Conservation (phyloP, 1,139 yeast species). For the Protomyces pachydermus region DNA sequence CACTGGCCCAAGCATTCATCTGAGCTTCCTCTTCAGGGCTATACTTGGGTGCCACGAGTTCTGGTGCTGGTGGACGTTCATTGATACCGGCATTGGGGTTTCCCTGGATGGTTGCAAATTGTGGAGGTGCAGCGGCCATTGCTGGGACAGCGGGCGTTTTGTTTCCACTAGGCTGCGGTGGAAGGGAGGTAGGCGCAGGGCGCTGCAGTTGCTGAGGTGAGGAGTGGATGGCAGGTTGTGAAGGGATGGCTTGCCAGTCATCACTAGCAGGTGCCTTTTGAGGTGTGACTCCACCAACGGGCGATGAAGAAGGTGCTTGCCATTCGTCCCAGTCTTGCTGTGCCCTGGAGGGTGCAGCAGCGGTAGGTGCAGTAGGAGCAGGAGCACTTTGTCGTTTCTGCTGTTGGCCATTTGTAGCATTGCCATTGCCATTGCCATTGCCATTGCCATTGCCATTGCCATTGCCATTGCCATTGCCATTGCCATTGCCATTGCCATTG, state of each 20-base stretch:
- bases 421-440: too few relatives aligned
- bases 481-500: too few relatives aligned
- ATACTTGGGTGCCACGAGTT: neutral
- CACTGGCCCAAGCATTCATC: neutral
- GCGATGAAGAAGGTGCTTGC: too few relatives aligned
- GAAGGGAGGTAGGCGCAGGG: neutral
- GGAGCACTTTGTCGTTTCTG: neutral
- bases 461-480: too few relatives aligned
- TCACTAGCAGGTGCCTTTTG: too few relatives aligned
- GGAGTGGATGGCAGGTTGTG: too few relatives aligned
- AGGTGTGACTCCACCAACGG: too few relatives aligned
- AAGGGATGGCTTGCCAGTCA: too few relatives aligned
- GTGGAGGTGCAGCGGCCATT: neutral
- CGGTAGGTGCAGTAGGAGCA: neutral
- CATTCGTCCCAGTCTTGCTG: too few relatives aligned
- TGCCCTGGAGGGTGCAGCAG: neutral
- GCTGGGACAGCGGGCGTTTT: neutral
- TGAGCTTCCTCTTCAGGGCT: neutral
- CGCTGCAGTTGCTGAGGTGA: too few relatives aligned
- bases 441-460: neutral
- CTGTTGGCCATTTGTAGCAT: too few relatives aligned
- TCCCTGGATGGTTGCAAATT: neutral
- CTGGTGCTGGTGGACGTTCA: neutral
- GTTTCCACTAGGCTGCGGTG: neutral
- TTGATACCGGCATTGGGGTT: neutral